These are phyloP conservation scores for Coemansia sp. DNA, from an alignment of 192 early-diverging fungal genomes.

Conservation along the genomic window DNA sequence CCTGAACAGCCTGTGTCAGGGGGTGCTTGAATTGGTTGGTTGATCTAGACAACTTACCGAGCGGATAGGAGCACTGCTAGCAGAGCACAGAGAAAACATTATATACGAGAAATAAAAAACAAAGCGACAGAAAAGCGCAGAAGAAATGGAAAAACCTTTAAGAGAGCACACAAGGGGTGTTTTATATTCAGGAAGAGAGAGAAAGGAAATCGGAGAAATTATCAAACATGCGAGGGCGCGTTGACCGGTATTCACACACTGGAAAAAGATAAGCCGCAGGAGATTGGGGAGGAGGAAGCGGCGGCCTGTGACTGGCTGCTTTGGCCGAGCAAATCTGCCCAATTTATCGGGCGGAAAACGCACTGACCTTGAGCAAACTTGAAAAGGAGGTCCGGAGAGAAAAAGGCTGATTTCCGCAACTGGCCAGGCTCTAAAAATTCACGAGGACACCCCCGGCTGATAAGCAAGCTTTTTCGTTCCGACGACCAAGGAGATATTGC, in stretches of 20 bases:
- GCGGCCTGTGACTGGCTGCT: conserved; percentile 9
- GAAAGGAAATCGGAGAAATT: conserved; percentile 5
- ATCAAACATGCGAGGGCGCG: conserved; percentile 1
- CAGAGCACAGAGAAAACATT: conserved; percentile 53
- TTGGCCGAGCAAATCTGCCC: not conserved
- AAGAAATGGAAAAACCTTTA: not conserved
- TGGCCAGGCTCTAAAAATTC: not conserved
- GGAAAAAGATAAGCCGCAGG: conserved; percentile 6
- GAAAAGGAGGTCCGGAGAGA: not conserved
- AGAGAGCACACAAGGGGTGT: conserved; percentile 2
- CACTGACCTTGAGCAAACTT: not conserved
- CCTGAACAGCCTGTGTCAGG: not conserved
- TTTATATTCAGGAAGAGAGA: not conserved
- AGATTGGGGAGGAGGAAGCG: not conserved
- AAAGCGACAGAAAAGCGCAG: conserved; percentile 10
- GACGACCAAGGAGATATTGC: conserved; percentile 6
- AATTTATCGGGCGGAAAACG: no score
- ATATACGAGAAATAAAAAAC: conserved; percentile 7
- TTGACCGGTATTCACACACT: conserved; percentile 3
- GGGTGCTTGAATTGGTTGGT: no score
- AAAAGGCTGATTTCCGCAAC: conserved; percentile 8
- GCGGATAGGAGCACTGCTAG: conserved; percentile 39
- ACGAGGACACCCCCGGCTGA: not conserved
- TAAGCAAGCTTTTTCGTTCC: not conserved
- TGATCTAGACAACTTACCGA: conserved; percentile 38